These are phyloP conservation scores for Calonectria crousiana DNA, from an alignment of 2,329 filamentous ascomycete species.

Conservation along the genomic window DNA sequence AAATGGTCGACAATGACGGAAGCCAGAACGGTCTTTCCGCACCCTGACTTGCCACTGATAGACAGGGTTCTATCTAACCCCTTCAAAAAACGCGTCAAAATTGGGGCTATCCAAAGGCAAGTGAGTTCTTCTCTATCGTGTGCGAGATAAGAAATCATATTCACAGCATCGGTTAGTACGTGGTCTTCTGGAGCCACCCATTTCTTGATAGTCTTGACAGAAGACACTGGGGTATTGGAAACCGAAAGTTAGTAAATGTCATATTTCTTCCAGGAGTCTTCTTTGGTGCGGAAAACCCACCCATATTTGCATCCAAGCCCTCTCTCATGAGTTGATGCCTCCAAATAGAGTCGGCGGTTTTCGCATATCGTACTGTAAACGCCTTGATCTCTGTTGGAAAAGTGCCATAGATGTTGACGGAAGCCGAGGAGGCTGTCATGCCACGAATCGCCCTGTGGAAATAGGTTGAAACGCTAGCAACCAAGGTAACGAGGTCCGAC, in stretches of 20 bases:
- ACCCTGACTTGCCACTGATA: background rate
- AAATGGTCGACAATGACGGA: constrained; percentile 2
- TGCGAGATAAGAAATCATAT: background rate
- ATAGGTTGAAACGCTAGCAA: background rate
- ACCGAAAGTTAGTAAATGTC: background rate
- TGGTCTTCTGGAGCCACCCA: background rate
- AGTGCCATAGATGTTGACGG: background rate
- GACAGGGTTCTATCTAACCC: background rate
- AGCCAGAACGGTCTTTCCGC: background rate
- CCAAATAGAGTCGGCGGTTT: background rate
- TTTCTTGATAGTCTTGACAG: background rate
- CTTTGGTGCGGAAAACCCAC: background rate
- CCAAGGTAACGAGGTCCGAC: background rate
- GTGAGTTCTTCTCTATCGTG: background rate
- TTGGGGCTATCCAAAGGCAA: background rate
- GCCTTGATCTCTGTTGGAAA: background rate
- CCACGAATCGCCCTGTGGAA: background rate
- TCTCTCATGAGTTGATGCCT: background rate
- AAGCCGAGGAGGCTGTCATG: background rate
- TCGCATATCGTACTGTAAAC: background rate
- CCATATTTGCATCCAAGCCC: background rate
- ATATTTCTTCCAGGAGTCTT: background rate
- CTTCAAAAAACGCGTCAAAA: background rate
- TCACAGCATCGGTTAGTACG: background rate
- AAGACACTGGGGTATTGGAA: background rate